Evolutionary conservation across 2,329 filamentous ascomycete genomes (phyloP).

Genomic region (Talaromyces sp.): DNA sequence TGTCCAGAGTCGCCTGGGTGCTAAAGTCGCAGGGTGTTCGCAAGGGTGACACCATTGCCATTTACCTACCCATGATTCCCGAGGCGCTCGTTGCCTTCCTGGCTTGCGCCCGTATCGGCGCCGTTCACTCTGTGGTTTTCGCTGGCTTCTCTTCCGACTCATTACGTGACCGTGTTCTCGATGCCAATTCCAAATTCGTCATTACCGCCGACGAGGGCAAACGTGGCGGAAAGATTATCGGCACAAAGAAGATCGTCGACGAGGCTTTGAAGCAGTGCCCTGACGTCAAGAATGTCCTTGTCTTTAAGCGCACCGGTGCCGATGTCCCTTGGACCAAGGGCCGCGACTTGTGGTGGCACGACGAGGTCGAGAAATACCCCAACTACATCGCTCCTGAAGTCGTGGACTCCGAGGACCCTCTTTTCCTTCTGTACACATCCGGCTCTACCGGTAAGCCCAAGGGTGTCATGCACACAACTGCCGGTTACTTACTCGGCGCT

Average conservation of each 20-base stretch:
- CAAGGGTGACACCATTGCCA: slow-evolving; percentile 95
- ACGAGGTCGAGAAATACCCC: slow-evolving; percentile 96
- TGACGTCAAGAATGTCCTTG: slow-evolving; percentile 76
- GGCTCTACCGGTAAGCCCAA: slow-evolving; percentile 98
- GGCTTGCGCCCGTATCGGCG: slow-evolving; percentile 87
- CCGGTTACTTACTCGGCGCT: slow-evolving; percentile 88
- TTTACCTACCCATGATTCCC: slow-evolving; percentile 98
- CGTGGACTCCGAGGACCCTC: slow-evolving; percentile 89
- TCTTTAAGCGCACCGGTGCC: slow-evolving; percentile 91
- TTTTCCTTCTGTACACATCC: slow-evolving; percentile 97
- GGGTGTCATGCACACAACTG: slow-evolving; percentile 97
- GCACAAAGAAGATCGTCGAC: slow-evolving; percentile 98
- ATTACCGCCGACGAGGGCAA: slow-evolving; percentile 98
- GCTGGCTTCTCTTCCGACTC: slow-evolving; percentile 97
- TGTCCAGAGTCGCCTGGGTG: slow-evolving; percentile 80
- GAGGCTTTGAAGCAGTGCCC: slow-evolving; percentile 96
- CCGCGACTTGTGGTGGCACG: slow-evolving; percentile 96
- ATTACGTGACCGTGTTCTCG: slow-evolving; percentile 87
- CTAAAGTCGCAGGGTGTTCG: slow-evolving; percentile 93
- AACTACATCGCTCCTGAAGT: slow-evolving; percentile 83
- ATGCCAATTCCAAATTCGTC: slow-evolving; percentile 86
- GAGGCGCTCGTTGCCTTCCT: slow-evolving; percentile 90
- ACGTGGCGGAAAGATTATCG: slow-evolving; percentile 94
- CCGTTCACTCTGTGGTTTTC: slow-evolving; percentile 95
- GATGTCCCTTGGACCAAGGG: slow-evolving; percentile 87